Evolutionary conservation across 345 rosid species (phyloP).

Genomic region (Rhizophora apiculata): DNA sequence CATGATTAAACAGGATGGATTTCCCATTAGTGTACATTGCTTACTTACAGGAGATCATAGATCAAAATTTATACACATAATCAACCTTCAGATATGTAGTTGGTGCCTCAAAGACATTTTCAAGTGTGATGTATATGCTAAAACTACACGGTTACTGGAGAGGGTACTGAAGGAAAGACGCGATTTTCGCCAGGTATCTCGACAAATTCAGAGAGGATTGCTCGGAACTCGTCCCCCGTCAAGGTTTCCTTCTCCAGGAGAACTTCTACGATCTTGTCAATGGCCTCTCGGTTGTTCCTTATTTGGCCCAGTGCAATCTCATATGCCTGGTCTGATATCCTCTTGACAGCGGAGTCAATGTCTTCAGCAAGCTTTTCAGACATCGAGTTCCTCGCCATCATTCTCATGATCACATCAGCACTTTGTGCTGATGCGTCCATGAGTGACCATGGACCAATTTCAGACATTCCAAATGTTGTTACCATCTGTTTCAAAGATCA

Average conservation of each 20-base stretch:
- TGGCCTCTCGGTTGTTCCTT: slow-evolving; percentile 90
- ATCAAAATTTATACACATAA: too few species aligned
- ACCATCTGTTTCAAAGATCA: slow-evolving; percentile 65
- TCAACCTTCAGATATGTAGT: too few species aligned
- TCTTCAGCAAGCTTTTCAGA: slow-evolving; percentile 96
- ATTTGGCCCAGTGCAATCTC: slow-evolving; percentile 76
- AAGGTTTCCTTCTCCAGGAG: slow-evolving; percentile 92
- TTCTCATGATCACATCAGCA: slow-evolving; percentile 85
- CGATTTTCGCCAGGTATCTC: slow-evolving; percentile 84
- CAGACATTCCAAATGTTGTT: slow-evolving; percentile 94
- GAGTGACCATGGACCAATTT: slow-evolving; percentile 96
- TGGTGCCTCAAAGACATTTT: neutral
- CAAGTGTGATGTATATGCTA: neutral
- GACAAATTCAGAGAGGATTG: slow-evolving; percentile 83
- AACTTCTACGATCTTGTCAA: slow-evolving; percentile 91
- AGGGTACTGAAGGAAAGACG: slow-evolving; percentile 50
- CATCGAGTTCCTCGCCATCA: slow-evolving; percentile 99
- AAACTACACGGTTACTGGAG: slow-evolving; percentile 50
- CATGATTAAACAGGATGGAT: too few species aligned
- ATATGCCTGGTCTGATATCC: slow-evolving; percentile 74
- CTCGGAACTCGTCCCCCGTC: slow-evolving; percentile 84
- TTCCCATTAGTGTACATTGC: too few species aligned
- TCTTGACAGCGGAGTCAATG: slow-evolving; percentile 77
- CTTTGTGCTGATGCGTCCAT: slow-evolving; percentile 84
- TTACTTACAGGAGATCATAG: too few species aligned